Conservation (phyloP, 345 rosid genomes). For the Boechera retrofracta region DNA sequence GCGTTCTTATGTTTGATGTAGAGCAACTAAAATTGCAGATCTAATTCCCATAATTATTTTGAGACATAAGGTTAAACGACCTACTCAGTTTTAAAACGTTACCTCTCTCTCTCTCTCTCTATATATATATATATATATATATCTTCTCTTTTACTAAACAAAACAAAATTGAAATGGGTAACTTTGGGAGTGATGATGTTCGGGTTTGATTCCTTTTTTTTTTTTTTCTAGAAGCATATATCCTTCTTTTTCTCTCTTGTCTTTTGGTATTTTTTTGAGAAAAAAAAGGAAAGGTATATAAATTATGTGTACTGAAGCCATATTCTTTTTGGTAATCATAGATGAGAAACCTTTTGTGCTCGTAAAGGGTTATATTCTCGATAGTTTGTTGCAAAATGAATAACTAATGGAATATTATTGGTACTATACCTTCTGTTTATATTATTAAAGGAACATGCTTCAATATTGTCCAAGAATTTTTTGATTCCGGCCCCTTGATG, state of each 20-base stretch:
- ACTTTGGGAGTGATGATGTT: constrained; percentile 25
- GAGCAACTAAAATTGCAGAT: background rate
- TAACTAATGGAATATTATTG: constrained; percentile 43
- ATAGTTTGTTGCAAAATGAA: constrained; percentile 44
- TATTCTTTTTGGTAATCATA: constrained; percentile 46
- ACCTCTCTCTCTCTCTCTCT: background rate
- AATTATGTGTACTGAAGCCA: constrained; percentile 28
- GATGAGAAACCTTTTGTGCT: constrained; percentile 44
- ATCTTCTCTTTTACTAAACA: background rate
- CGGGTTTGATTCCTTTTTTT: constrained; percentile 39
- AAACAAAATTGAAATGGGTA: constrained; percentile 11
- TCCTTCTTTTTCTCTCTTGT: constrained; percentile 9
- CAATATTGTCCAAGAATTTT: constrained; percentile 24
- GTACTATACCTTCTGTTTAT: constrained; percentile 40
- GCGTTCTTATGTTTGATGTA: no score
- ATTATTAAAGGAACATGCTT: constrained; percentile 26
- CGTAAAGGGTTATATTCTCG: constrained; percentile 46
- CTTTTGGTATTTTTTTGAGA: background rate
- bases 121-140: no score
- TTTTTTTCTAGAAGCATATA: constrained; percentile 43
- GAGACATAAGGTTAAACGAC: constrained; percentile 5
- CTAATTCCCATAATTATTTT: background rate
- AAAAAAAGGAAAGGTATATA: constrained; percentile 23
- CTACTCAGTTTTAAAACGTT: background rate
- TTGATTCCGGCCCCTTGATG: constrained; percentile 33